These are phyloP conservation scores for Torulaspora pretoriensis DNA, from an alignment of 1,139 yeast genomes.

Conservation along the genomic window DNA sequence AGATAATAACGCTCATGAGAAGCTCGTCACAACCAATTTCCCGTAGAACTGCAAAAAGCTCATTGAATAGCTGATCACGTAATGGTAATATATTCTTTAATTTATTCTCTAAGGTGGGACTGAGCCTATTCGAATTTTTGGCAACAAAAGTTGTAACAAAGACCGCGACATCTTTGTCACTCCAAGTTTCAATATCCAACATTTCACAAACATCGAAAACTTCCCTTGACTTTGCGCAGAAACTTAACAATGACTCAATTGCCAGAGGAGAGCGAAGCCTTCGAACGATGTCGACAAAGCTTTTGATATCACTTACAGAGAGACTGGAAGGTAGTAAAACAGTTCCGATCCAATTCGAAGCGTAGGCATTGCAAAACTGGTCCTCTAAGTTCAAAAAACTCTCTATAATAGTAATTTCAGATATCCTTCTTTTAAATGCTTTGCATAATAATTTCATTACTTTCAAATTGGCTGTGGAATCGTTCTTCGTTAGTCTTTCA, in stretches of 20 bases:
- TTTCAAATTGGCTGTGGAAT: conserved; percentile 6
- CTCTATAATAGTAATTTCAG: conserved; percentile 21
- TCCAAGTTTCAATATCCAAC: conserved; percentile 16
- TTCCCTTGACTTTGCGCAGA: conserved; percentile 10
- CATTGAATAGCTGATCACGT: conserved; percentile 4
- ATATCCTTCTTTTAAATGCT: conserved; percentile 10
- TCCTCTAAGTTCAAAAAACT: conserved; percentile 19
- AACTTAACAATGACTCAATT: conserved; percentile 16
- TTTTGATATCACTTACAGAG: conserved; percentile 12
- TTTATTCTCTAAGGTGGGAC: background rate
- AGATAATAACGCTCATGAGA: conserved; percentile 7
- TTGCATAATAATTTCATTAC: conserved; percentile 20
- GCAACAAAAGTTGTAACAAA: conserved; percentile 15
- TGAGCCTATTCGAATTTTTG: conserved; percentile 1
- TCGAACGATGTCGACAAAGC: conserved; percentile 17
- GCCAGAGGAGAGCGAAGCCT: conserved; percentile 15
- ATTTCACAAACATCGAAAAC: conserved; percentile 8
- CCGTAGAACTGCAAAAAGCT: conserved; percentile 10
- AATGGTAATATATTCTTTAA: conserved; percentile 4
- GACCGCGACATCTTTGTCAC: conserved; percentile 10
- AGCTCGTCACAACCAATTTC: conserved; percentile 6
- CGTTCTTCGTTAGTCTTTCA: background rate
- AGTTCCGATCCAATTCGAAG: conserved; percentile 28
- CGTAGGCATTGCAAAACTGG: conserved; percentile 14
- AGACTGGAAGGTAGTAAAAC: conserved; percentile 23